Evolutionary conservation across 345 rosid genomes (phyloP), one percentile per base, ranked within the genome.

Genomic region (Euphorbia peplus): DNA sequence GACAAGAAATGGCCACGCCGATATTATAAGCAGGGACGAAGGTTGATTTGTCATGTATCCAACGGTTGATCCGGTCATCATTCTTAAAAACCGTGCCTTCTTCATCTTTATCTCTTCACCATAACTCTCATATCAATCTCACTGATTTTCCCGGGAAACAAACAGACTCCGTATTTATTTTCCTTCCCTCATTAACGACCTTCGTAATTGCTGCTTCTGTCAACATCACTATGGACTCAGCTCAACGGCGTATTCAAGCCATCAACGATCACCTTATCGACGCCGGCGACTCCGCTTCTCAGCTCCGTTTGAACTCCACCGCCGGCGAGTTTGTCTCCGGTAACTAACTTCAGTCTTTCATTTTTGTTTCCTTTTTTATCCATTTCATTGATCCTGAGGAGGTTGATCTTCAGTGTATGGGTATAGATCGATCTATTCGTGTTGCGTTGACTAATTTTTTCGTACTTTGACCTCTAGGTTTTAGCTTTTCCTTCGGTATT

Each of bases 251-350:
- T 61, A 72, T 95, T 59, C 59, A 78, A 47, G 76, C 95, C 65
- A 82, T 95, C 61, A 75, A 81, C 73, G 81, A 77, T 68, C 99
- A 91, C 68, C 88, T 93, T 67, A 26, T 71, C 35, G 29, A 84
- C 73, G 69, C 74, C 71, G 79, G 44, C 63, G 73, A 16, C 62
- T 80, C 72, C 73, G 59, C 68, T 25, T 56, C 85, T 68, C 73
- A 52, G 50, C 83, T 93, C 71, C 81, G 63, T 60, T 64, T 72
- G 16, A 83, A 76, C 69, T 87, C 82, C 63, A 85, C 95, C 54
- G 86, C 89, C 47, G 93, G 91, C 72, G 95, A 95, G 84, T 95
- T 85, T 79, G 60, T 74, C 68, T 75, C 67, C 16, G 98, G 98
- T 93, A 76, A 21, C 53, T 32, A 22, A 26, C 24, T 14, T 29